Conservation (phyloP, 108 stramenopile species). For the Mayamaea pseudoterrestris region DNA sequence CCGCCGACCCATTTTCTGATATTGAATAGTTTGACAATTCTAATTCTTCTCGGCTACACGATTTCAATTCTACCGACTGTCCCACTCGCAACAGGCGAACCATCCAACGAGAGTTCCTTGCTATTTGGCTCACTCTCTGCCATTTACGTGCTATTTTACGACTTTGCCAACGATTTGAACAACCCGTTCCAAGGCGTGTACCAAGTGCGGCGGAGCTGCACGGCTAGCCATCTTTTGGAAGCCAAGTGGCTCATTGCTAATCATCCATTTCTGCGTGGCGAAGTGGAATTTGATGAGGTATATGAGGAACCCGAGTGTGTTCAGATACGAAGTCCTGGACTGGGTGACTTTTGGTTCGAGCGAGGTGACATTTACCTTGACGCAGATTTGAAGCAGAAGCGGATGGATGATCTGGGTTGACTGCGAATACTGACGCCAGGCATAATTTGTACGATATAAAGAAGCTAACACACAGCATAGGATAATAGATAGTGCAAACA, state of each 20-base stretch:
- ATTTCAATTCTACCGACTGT: constrained; percentile 26
- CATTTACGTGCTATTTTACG: constrained; percentile 53
- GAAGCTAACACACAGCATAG: too few species aligned
- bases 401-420: too few species aligned
- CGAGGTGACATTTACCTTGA: background rate
- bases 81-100: constrained; percentile 14
- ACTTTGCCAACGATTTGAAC: constrained; percentile 55
- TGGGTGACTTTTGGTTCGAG: constrained; percentile 5
- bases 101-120: constrained; percentile 26
- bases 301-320: constrained; percentile 3
- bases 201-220: constrained; percentile 41
- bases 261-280: constrained; percentile 25
- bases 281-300: constrained; percentile 34
- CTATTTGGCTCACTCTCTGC: constrained; percentile 38
- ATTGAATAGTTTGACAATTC: constrained; percentile 19
- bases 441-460: too few species aligned
- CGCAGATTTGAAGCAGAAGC: too few species aligned
- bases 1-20: constrained; percentile 54
- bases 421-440: too few species aligned
- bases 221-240: constrained; percentile 44
- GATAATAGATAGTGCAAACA: background rate
- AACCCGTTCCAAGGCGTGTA: constrained; percentile 54
- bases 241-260: constrained; percentile 51
- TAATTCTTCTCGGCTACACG: constrained; percentile 40
- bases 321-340: constrained; percentile 10